Evolutionary conservation across 441 rosid genomes (phyloP).

Genomic region (Adansonia gregorii): DNA sequence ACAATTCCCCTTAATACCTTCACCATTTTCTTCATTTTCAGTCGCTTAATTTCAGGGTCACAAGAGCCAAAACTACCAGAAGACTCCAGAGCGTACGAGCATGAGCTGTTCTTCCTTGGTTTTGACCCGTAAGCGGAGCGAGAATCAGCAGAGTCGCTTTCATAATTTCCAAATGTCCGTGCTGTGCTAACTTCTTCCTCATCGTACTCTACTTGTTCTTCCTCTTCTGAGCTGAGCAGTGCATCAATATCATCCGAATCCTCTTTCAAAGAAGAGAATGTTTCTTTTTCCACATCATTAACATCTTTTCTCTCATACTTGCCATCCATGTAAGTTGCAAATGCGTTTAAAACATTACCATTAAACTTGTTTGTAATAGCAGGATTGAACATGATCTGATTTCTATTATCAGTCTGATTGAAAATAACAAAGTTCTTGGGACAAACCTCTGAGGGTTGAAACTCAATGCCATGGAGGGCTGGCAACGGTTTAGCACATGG

Average conservation of each 20-base stretch:
- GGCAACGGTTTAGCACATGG: conserved; percentile 49
- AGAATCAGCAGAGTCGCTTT: conserved; percentile 60
- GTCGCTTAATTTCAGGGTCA: conserved; percentile 54
- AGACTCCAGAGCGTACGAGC: conserved; percentile 42
- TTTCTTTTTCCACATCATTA: conserved; percentile 46
- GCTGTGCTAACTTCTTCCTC: conserved; percentile 85
- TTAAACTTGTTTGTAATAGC: conserved; percentile 58
- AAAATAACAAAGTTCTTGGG: conserved; percentile 77
- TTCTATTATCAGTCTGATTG: conserved; percentile 66
- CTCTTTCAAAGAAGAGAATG: conserved; percentile 55
- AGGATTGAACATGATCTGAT: conserved; percentile 83
- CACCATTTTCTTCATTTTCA: conserved; percentile 81
- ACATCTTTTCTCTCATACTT: conserved; percentile 42
- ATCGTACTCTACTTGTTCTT: conserved; percentile 54
- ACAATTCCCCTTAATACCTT: conserved; percentile 74
- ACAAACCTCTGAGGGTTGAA: conserved; percentile 74
- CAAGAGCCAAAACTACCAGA: conserved; percentile 44
- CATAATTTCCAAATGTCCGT: conserved; percentile 53
- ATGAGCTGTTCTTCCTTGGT: conserved; percentile 39
- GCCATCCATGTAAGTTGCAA: conserved; percentile 41
- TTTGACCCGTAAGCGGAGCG: conserved; percentile 51
- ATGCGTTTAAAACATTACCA: conserved; percentile 46
- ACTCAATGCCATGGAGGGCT: conserved; percentile 64
- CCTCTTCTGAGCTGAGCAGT: conserved; percentile 70
- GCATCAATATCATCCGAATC: conserved; percentile 92